Evolutionary conservation across 805 yeast genomes (phyloP).

Genomic region (Candida wancherniae): DNA sequence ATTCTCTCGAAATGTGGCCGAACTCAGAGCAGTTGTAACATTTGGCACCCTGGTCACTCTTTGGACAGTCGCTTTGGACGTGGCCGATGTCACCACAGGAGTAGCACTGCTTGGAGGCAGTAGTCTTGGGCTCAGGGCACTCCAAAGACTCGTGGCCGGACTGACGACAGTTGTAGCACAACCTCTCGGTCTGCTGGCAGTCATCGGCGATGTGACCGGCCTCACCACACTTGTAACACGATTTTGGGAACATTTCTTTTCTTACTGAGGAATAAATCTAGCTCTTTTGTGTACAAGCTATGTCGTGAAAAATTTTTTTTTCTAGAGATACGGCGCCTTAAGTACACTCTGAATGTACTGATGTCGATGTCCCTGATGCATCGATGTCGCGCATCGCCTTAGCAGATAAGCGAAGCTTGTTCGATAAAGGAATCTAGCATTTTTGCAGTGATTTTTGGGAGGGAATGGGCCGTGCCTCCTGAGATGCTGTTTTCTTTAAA

Average conservation of each 20-base stretch:
- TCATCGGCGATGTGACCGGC: conserved; percentile 87
- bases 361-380: too few species aligned
- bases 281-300: too few species aligned
- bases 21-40: conserved; percentile 76
- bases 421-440: too few species aligned
- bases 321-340: too few species aligned
- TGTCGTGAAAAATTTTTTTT: too few species aligned
- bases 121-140: conserved; percentile 84
- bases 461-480: too few species aligned
- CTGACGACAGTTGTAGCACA: conserved; percentile 89
- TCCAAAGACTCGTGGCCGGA: conserved; percentile 87
- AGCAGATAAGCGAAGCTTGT: too few species aligned
- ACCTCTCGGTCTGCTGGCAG: conserved; percentile 78
- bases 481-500: too few species aligned
- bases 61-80: conserved; percentile 78
- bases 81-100: conserved; percentile 91
- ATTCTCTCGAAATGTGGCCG: conserved; percentile 81
- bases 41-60: conserved; percentile 60
- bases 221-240: conserved; percentile 90
- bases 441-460: too few species aligned
- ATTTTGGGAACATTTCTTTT: conserved; percentile 50
- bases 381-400: too few species aligned
- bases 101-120: conserved; percentile 84
- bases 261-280: too few species aligned
- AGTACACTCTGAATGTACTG: too few species aligned